Base-by-base conservation (phyloP, 148 eudicot genomes). In the Talinum fruticosum region DNA sequence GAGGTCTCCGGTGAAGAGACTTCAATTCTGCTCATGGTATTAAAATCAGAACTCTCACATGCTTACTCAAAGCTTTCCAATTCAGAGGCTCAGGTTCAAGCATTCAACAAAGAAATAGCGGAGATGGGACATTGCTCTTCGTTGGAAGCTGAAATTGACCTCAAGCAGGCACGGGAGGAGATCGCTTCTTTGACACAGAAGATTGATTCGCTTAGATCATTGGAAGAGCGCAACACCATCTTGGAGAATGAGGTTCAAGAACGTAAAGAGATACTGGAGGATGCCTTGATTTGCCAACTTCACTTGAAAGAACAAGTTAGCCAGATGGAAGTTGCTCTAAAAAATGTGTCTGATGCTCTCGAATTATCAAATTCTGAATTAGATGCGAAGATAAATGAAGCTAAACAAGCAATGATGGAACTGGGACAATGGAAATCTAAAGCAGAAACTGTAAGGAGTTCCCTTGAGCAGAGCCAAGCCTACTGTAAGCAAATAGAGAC, bases 1-100 rank as follows among this genome's bases (percentile, higher is more conserved):
- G 89, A 88, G 83, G 81, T 87, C 45, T 87, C 87, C 34, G 82
- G 79, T 81, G 95, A 83, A 84, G 91, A 93, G 78, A 80, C 75
- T 45, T 84, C 86, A 53, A 59, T 82, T 57, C 49, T 89, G 54
- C 69, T 87, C 61, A 77, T 85, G 87, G 84, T 83, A 54, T 77
- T 91, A 84, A 88, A 84, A 68, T 88, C 96, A 26, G 90, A 84
- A 81, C 83, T 88, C 76, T 65, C 79, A 57, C 81, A 79, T 76
- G 88, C 85, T 82, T 83, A 77, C 71, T 81, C 84, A 24, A 81
- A 82, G 32, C 64, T 88, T 44, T 69, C 33, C 76, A 66, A 78
- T 77, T 81, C 76, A 49, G 88, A 83, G 82, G 71, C 73, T 72
- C 86, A 79, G 79, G 41, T 80, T 69, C 84, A 81, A 66, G 35